phyloP scores from a whole-genome alignment of 345 rosid genomes.

The Sapria himalayana region DNA sequence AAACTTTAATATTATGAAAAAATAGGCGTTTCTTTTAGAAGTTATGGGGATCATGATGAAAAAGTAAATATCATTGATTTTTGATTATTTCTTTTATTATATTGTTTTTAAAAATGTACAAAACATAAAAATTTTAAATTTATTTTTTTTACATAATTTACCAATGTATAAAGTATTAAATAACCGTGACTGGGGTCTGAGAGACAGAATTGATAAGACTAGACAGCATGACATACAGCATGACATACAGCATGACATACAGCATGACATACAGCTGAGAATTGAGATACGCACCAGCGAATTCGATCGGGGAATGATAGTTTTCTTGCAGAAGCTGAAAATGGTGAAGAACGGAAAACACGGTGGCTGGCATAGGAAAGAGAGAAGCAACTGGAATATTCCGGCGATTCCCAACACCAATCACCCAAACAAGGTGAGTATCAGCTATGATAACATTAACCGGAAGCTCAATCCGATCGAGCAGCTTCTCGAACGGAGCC shows the following conservation, averaged over 20 bases:
- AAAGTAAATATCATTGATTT: no score
- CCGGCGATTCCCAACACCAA: constrained; percentile 15
- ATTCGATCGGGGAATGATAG: constrained; percentile 7
- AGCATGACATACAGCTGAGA: background rate
- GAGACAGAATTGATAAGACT: no score
- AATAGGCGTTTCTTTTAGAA: no score
- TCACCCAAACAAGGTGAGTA: constrained; percentile 16
- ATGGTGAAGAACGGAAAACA: constrained; percentile 17
- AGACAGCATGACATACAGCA: constrained; percentile 1
- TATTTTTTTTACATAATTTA: no score
- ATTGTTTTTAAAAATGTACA: no score
- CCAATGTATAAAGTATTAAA: no score
- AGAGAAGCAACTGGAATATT: constrained; percentile 24
- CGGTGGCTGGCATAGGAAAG: constrained; percentile 21
- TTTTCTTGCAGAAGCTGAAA: constrained; percentile 10
- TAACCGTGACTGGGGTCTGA: no score
- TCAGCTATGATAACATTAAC: constrained; percentile 16
- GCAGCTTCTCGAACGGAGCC: constrained; percentile 27
- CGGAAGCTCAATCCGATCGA: constrained; percentile 19
- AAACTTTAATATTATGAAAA: no score
- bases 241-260: background rate
- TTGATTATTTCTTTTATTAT: no score
- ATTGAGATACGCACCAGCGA: constrained; percentile 11
- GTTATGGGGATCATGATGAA: no score
- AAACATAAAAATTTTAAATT: no score